These are phyloP conservation scores for Sphagnum fallax DNA, from an alignment of 228 moss, liverwort and hornwort genomes.

Conservation along the genomic window DNA sequence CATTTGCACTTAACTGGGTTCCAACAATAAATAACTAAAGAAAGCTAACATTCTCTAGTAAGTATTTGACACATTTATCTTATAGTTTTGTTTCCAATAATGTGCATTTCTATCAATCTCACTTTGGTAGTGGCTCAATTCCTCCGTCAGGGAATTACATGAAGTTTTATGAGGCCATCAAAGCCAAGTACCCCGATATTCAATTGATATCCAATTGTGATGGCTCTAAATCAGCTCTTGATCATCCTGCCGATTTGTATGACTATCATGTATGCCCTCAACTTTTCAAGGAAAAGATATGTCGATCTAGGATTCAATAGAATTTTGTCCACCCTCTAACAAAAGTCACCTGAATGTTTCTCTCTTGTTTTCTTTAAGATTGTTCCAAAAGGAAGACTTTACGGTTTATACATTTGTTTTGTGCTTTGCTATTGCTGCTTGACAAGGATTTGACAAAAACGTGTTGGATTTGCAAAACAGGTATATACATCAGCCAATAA, in stretches of 20 bases:
- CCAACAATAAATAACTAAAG: too few relatives aligned
- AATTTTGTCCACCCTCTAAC: too few relatives aligned
- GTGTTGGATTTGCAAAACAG: constrained; percentile 12
- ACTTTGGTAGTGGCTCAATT: background rate
- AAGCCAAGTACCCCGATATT: constrained; percentile 73
- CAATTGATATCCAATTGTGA: constrained; percentile 83
- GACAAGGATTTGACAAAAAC: too few relatives aligned
- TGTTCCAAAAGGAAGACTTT: background rate
- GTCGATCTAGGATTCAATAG: background rate
- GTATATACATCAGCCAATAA: constrained; percentile 72
- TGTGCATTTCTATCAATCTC: too few relatives aligned
- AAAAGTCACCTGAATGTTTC: too few relatives aligned
- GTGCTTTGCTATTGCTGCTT: background rate
- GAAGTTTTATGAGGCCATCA: constrained; percentile 80
- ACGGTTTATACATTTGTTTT: background rate
- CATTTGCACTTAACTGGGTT: too few relatives aligned
- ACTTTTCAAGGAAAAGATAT: background rate
- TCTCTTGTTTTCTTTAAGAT: too few relatives aligned
- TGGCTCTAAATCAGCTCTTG: constrained; percentile 45
- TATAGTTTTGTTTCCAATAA: too few relatives aligned
- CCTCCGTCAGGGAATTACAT: constrained; percentile 53
- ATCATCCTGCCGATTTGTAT: constrained; percentile 89
- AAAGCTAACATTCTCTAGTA: too few relatives aligned
- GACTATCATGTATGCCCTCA: constrained; percentile 71
- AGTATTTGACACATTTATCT: too few relatives aligned